Evolutionary conservation across 176 grass and related monocot species (phyloP), one percentile per base, ranked within the genome.

Genomic region (Chrysopogon serrulatus): DNA sequence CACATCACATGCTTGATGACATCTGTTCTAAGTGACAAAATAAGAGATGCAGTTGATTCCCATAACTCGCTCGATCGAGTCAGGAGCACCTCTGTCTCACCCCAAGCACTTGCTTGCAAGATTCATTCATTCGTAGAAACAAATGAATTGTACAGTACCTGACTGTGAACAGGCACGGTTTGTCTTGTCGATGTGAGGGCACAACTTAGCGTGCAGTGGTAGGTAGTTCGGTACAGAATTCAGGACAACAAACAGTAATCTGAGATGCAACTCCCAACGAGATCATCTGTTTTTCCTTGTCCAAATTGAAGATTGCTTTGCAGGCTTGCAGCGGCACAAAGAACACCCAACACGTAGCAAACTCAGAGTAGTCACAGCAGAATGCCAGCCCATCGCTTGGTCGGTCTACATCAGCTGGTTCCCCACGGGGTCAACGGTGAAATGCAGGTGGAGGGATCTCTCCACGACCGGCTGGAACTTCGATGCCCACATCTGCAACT

Each of bases 401-500:
- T 68, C 36, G 12, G 4, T 36, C 69, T 88, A 94, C 92, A 92
- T 97, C 83, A 97, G 70, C 76, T 90, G 88, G 68, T 82, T 90
- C 44, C 86, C 77, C 43, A 94, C 92, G 21, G 92, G 81, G 39
- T 97, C 92, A 9, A 89, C 88, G 19, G 68, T 79, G 75, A 92
- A 92, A 85, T 97, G 81, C 47, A 91, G 39, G 79, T 90, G 56
- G 43, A 94, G 83, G 34, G 80, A 86, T 48, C 69, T 97, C 81
- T 85, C 67, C 16, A 64, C 82, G 30, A 90, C 69, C n/a, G 94
- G 87, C 70, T 83, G 85, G 36, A 92, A 76, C 26, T 88, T 96
- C 4, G 80, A 87, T 27, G 61, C 74, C 91, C 90, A 94, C 80
- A 94, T 89, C 95, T 97, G 86, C 74, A 85, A 85, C 76, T 82